Evolutionary conservation across 1,139 yeast species (phyloP).

Genomic region (Neolecta irregularis): DNA sequence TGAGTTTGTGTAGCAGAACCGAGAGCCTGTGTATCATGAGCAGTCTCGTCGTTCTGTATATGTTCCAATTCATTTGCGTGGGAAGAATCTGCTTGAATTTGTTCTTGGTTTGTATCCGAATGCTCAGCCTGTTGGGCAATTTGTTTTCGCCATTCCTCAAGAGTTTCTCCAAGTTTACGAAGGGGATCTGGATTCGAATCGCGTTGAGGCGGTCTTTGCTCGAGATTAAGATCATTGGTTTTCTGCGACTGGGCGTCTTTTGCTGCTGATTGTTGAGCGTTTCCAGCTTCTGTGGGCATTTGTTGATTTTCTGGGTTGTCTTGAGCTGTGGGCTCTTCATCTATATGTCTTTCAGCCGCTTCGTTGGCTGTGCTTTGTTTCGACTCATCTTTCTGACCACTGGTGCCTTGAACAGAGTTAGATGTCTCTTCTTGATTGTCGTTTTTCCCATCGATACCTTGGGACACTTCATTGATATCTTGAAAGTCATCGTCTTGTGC

Average conservation of each 20-base stretch:
- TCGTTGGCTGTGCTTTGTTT: neutral
- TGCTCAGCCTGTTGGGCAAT: conserved; percentile 7
- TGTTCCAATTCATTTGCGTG: conserved; percentile 75
- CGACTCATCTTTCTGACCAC: too few species aligned
- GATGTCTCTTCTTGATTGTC: conserved; percentile 11
- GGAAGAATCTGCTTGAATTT: neutral
- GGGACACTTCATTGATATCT: conserved; percentile 12
- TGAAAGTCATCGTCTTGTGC: conserved; percentile 3
- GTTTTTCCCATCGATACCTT: conserved; percentile 13
- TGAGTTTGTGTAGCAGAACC: conserved; percentile 82
- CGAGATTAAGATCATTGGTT: neutral
- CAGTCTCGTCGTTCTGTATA: conserved; percentile 60
- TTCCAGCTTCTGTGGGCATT: neutral
- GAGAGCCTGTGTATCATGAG: conserved; percentile 72
- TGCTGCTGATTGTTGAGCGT: neutral
- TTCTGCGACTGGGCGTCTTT: neutral
- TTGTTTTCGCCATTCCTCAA: conserved; percentile 8
- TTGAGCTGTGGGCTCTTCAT: neutral
- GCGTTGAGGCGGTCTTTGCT: neutral
- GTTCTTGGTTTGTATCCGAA: conserved; percentile 2
- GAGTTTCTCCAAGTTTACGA: conserved; percentile 10
- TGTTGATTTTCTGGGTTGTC: neutral
- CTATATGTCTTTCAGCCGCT: neutral
- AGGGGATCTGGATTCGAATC: conserved; percentile 6
- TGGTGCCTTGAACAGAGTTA: conserved; percentile 11